Percentiles rank a stretch among this genome's conserved stretches.
Evolutionary conservation across 306 rosid species (phyloP).

Genomic region (Trifolium dubium): DNA sequence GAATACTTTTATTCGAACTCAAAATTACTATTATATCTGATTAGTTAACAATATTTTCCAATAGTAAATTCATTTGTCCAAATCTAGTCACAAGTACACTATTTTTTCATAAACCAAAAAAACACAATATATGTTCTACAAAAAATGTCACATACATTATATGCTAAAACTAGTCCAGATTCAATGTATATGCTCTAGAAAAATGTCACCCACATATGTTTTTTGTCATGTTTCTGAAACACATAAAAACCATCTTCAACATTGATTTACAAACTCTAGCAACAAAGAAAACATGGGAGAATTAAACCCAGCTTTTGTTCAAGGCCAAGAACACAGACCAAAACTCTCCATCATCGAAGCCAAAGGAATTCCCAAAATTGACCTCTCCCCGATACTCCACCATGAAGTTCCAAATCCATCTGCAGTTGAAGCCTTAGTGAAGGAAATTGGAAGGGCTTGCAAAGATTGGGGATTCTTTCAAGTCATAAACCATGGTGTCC

Average conservation of each 20-base stretch:
- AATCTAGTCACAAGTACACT: too few species aligned
- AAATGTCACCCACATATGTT: neutral
- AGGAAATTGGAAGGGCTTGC: slow-evolving; percentile 40
- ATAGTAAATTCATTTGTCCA: too few species aligned
- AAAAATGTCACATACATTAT: neutral
- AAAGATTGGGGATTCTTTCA: slow-evolving; percentile 58
- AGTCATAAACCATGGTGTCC: slow-evolving; percentile 60
- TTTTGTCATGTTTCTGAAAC: neutral
- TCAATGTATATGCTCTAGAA: neutral
- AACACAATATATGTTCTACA: neutral
- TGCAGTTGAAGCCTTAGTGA: slow-evolving; percentile 27
- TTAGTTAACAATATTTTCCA: too few species aligned
- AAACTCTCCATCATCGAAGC: slow-evolving; percentile 32
- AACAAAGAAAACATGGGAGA: slow-evolving; percentile 61
- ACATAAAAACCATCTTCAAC: neutral
- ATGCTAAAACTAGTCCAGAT: slow-evolving; percentile 4
- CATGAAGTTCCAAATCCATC: neutral
- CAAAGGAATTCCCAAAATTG: slow-evolving; percentile 61
- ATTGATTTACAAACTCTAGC: neutral
- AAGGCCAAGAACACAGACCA: slow-evolving; percentile 59
- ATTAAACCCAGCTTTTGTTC: slow-evolving; percentile 61
- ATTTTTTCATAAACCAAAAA: too few species aligned
- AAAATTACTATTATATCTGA: too few species aligned
- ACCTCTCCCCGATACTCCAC: slow-evolving; percentile 52
- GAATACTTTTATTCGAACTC: too few species aligned